Base-by-base conservation (phyloP, 176 grass and related monocot species). In the Carex myosuroides region DNA sequence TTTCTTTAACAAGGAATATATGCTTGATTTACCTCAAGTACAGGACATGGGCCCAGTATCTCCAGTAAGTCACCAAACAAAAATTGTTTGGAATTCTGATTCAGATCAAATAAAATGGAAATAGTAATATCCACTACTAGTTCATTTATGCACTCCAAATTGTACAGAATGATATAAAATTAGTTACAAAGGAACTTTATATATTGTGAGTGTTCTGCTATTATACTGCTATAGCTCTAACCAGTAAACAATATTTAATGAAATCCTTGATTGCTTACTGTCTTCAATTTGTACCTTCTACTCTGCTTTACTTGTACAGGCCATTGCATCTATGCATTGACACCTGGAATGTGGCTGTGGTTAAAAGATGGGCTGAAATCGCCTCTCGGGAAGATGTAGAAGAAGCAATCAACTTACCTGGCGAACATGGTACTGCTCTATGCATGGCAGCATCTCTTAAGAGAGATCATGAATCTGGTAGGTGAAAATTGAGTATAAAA, bases 401-500 rank as follows among this genome's bases (percentile, higher is more conserved):
- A 44, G 86, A 91, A 84, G 90, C 90, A 59, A 92, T 99, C 77
- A 83, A 99, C 88, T 58, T 99, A 87, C 87, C 96, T 77, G 83
- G 93, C 62, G 83, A 88, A 67, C 79, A 70, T 63, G 96, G 96
- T n/a, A 94, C 96, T 46, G 96, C 93, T 87, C 91, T 99, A 62
- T 99, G 96, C 78, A 95, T 99, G 93, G 96, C 93, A 83, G 93
- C 96, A 81, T 80, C 93, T 86, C 96, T 95, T 87, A 99, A 95
- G 91, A 99, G 93, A 90, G 91, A 95, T 87, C 96, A 91, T 50
- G 93, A 99, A 92, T 81, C 74, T 88, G 96, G 96, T 99, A 88
- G 91, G 35, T 86, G 85, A 44, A 68, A 83, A 22, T 26, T 53
- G 20, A 83, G 32, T 33, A 56, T 60, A 60, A 61, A 77, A 59